These are phyloP conservation scores for Cladosporium sp. DNA, from an alignment of 2,329 filamentous ascomycete genomes.

Conservation along the genomic window DNA sequence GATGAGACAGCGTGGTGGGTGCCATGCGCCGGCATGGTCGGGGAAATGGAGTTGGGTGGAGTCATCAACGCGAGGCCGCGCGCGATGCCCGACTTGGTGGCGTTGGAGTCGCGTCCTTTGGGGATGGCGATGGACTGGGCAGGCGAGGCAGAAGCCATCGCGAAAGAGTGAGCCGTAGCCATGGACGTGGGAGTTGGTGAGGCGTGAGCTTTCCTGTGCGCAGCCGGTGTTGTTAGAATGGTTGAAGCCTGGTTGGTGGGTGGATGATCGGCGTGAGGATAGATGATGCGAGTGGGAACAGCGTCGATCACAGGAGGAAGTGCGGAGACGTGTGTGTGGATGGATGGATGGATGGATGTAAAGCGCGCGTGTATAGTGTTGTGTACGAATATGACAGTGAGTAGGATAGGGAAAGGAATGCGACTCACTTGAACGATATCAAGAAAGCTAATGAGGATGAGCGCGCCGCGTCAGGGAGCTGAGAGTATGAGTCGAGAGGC, in stretches of 20 bases:
- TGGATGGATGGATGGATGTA: background rate
- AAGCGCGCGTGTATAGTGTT: background rate
- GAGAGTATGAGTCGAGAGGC: background rate
- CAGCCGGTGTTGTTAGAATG: constrained; percentile 21
- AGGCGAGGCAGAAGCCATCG: constrained; percentile 32
- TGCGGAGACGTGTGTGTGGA: background rate
- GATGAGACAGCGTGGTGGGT: constrained; percentile 54
- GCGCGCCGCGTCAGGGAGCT: background rate
- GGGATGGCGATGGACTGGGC: constrained; percentile 27
- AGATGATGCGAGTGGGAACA: background rate
- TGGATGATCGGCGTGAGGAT: constrained; percentile 8
- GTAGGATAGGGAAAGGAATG: background rate
- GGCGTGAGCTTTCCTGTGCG: constrained; percentile 31
- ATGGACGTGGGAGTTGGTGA: constrained; percentile 23
- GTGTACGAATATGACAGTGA: background rate
- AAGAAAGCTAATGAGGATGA: constrained; percentile 9
- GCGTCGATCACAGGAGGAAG: constrained; percentile 3
- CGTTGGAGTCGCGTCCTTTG: constrained; percentile 20
- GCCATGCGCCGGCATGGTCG: constrained; percentile 75
- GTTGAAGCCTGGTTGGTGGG: constrained; percentile 2
- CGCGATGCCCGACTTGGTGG: constrained; percentile 23
- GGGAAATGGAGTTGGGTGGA: constrained; percentile 92
- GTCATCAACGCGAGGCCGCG: constrained; percentile 62
- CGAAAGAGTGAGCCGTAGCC: constrained; percentile 27
- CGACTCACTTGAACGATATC: constrained; percentile 9